These are phyloP conservation scores for Agapanthus africanus DNA, from an alignment of 106 monocot species.

Conservation along the genomic window DNA sequence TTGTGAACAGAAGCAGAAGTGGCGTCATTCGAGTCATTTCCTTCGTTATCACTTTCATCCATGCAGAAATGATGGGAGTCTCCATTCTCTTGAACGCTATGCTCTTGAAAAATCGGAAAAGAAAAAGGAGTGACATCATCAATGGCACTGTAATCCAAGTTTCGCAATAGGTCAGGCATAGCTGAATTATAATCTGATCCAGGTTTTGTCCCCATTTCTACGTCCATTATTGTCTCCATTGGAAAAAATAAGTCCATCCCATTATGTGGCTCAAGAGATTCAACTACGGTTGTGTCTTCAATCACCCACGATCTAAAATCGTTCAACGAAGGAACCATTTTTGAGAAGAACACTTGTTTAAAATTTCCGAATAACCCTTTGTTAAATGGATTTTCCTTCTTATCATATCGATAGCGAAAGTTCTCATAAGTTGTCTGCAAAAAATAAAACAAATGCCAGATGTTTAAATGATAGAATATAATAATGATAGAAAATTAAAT, in stretches of 20 bases:
- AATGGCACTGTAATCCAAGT: slow-evolving; percentile 34
- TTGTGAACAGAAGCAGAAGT: background rate
- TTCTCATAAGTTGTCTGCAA: slow-evolving; percentile 96
- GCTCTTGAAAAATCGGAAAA: slow-evolving; percentile 21
- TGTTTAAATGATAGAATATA: background rate
- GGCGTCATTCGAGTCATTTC: background rate
- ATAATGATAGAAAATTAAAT: background rate
- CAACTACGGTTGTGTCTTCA: slow-evolving; percentile 27
- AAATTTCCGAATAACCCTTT: slow-evolving; percentile 63
- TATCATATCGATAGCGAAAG: slow-evolving; percentile 86
- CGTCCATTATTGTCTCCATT: slow-evolving; percentile 31
- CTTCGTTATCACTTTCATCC: background rate
- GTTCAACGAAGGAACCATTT: slow-evolving; percentile 59
- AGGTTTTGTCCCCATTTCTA: slow-evolving; percentile 37
- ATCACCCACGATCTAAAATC: slow-evolving; percentile 70
- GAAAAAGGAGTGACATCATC: slow-evolving; percentile 31
- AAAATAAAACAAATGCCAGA: background rate
- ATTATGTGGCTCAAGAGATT: slow-evolving; percentile 9
- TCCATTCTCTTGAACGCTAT: background rate
- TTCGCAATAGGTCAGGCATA: slow-evolving; percentile 35
- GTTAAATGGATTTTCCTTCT: slow-evolving; percentile 86
- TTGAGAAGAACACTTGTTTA: slow-evolving; percentile 59
- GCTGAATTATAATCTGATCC: background rate
- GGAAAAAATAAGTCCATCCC: slow-evolving; percentile 10
- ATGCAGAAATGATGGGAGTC: background rate